Conservation (phyloP, 306 rosid genomes). For the Biancaea sappan region DNA sequence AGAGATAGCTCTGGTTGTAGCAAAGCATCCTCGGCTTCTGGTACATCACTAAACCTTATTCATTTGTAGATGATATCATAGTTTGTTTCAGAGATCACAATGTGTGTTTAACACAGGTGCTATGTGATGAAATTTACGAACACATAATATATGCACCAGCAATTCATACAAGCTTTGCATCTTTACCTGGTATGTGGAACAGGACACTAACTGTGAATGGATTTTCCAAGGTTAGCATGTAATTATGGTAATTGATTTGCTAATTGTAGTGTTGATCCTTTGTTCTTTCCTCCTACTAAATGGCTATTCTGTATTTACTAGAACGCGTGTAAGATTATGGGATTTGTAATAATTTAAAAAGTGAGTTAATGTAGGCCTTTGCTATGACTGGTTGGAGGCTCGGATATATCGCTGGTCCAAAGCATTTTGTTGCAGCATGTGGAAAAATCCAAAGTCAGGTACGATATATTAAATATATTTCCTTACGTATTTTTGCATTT, state of each 20-base stretch:
- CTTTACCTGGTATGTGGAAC: slow-evolving; percentile 93
- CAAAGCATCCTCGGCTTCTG: slow-evolving; percentile 94
- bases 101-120: slow-evolving; percentile 55
- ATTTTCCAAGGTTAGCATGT: slow-evolving; percentile 73
- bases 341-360: slow-evolving; percentile 29
- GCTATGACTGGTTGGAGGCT: slow-evolving; percentile 85
- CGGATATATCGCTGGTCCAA: slow-evolving; percentile 82
- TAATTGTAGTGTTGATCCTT: not conserved
- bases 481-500: too few species aligned
- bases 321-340: too few species aligned
- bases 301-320: not conserved
- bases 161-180: slow-evolving; percentile 88
- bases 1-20: slow-evolving; percentile 80
- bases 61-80: not conserved
- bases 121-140: slow-evolving; percentile 87
- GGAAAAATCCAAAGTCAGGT: slow-evolving; percentile 87
- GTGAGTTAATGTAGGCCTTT: slow-evolving; percentile 50
- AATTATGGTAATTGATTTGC: not conserved
- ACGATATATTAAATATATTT: too few species aligned
- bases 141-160: slow-evolving; percentile 90
- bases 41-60: too few species aligned
- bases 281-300: not conserved
- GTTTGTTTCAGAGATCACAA: slow-evolving; percentile 26
- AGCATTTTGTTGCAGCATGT: slow-evolving; percentile 71
- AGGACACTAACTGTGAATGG: slow-evolving; percentile 91